phyloP scores from a whole-genome alignment of 2,329 filamentous ascomycete genomes.

The Beauveria caledonica region DNA sequence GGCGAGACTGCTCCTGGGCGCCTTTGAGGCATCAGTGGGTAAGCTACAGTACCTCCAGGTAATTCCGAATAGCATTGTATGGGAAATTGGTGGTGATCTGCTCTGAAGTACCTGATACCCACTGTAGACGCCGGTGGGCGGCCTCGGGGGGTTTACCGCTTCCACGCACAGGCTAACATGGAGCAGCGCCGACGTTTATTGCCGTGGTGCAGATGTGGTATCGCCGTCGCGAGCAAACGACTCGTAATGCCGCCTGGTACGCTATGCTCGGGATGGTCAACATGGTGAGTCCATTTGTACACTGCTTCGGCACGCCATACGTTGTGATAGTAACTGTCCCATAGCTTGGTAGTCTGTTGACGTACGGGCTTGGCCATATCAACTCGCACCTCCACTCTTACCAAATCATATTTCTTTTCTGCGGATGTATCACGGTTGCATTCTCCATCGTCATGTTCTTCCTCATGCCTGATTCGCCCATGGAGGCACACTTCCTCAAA shows the following conservation, averaged over 20 bases:
- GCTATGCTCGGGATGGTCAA: constrained; percentile 25
- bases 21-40: constrained; percentile 38
- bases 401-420: constrained; percentile 30
- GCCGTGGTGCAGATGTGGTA: constrained; percentile 30
- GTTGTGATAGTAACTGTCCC: background rate
- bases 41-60: too few species aligned
- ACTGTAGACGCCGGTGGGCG: too few species aligned
- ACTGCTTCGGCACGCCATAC: background rate
- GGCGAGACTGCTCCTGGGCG: constrained; percentile 36
- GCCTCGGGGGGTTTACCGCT: too few species aligned
- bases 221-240: constrained; percentile 25
- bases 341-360: constrained; percentile 22
- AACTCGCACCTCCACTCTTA: constrained; percentile 27
- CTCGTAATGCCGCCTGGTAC: constrained; percentile 24
- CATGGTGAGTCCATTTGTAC: constrained; percentile 17
- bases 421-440: constrained; percentile 34
- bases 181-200: constrained; percentile 22
- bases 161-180: background rate
- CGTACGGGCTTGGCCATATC: constrained; percentile 25
- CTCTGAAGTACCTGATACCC: too few species aligned
- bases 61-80: too few species aligned
- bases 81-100: too few species aligned
- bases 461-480: constrained; percentile 54
- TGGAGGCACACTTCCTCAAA: constrained; percentile 46
- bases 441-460: constrained; percentile 39